These are phyloP conservation scores for Diutina ranongensis DNA, from an alignment of 1,139 yeast genomes.

Conservation along the genomic window DNA sequence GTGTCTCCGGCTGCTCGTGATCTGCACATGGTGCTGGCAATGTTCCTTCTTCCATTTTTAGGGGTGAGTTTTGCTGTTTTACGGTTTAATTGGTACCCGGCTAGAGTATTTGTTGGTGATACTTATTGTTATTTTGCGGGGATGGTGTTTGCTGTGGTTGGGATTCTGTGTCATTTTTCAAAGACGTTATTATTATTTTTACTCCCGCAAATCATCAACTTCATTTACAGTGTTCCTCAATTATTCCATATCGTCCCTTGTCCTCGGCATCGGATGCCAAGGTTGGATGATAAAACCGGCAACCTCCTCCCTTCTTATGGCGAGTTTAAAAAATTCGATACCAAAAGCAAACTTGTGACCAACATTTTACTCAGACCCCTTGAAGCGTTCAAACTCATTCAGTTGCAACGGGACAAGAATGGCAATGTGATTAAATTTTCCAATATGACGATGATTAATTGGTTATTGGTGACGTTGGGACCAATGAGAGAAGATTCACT, in stretches of 20 bases:
- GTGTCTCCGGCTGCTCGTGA: conserved; percentile 54
- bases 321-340: neutral
- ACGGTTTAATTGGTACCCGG: conserved; percentile 82
- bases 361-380: conserved; percentile 7
- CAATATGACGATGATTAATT: conserved; percentile 79
- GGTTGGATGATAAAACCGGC: conserved; percentile 9
- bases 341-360: conserved; percentile 10
- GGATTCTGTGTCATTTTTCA: conserved; percentile 91
- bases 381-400: conserved; percentile 26
- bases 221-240: conserved; percentile 84
- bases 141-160: conserved; percentile 96
- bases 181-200: conserved; percentile 80
- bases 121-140: conserved; percentile 97
- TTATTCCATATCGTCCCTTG: conserved; percentile 78
- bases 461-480: conserved; percentile 75
- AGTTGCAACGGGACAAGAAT: conserved; percentile 26
- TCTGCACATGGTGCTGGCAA: conserved; percentile 73
- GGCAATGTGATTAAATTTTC: conserved; percentile 40
- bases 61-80: conserved; percentile 76
- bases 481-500: conserved; percentile 78
- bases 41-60: conserved; percentile 71
- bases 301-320: neutral
- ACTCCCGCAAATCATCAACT: conserved; percentile 84
- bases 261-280: conserved; percentile 90
- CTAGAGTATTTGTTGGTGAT: conserved; percentile 91